Conservation (phyloP, 495 filamentous ascomycete species). For the Echria macrotheca region DNA sequence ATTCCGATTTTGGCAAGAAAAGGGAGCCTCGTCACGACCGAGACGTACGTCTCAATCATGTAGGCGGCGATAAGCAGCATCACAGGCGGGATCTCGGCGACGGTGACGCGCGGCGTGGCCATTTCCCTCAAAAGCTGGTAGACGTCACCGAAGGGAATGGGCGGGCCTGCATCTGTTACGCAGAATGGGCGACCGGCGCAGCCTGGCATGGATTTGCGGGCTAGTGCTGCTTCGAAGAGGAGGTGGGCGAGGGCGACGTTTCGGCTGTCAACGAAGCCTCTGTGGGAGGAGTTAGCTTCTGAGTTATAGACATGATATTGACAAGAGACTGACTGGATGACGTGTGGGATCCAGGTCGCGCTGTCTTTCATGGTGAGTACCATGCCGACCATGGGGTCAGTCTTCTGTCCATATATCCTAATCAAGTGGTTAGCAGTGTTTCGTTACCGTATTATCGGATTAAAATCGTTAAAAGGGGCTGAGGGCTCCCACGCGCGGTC, state of each 20-base stretch:
- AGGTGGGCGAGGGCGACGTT: slow-evolving; percentile 55
- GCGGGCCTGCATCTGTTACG: slow-evolving; percentile 35
- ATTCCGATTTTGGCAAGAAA: slow-evolving; percentile 34
- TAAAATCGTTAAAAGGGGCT: too few relatives aligned
- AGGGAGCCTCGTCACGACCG: slow-evolving; percentile 28
- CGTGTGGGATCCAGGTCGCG: slow-evolving; percentile 41
- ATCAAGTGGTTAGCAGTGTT: too few relatives aligned
- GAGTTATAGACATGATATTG: too few relatives aligned
- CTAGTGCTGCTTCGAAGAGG: slow-evolving; percentile 50
- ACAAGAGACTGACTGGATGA: slow-evolving; percentile 43
- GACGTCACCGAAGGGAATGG: slow-evolving; percentile 28
- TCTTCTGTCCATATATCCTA: slow-evolving; percentile 49
- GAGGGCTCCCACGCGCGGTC: too few relatives aligned
- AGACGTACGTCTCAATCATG: slow-evolving; percentile 37
- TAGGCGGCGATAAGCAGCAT: slow-evolving; percentile 44
- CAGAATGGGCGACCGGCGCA: slow-evolving; percentile 40
- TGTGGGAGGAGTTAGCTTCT: too few relatives aligned
- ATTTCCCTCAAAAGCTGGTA: slow-evolving; percentile 22
- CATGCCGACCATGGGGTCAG: slow-evolving; percentile 37
- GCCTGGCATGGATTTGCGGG: slow-evolving; percentile 24
- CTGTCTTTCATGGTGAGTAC: slow-evolving; percentile 18
- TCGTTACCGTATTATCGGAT: too few relatives aligned
- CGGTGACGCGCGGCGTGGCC: slow-evolving; percentile 24
- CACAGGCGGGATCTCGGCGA: slow-evolving; percentile 33
- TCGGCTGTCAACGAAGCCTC: slow-evolving; percentile 48